Evolutionary conservation across 352 stramenopile species (phyloP).

Genomic region (Pythium phragmiticola): DNA sequence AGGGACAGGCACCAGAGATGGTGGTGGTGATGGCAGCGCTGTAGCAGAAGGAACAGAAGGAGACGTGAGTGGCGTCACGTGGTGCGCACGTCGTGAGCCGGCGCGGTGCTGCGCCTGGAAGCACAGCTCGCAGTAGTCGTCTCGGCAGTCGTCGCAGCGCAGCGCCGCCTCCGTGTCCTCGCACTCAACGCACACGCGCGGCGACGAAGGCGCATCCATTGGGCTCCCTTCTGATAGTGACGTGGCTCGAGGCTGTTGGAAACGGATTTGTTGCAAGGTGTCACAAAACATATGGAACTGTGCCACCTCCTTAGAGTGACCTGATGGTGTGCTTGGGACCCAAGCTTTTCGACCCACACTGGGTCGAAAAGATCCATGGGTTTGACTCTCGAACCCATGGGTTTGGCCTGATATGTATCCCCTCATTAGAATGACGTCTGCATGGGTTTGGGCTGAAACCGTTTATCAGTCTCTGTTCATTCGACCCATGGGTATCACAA

Average conservation of each 20-base stretch:
- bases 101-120: slow-evolving; percentile 83
- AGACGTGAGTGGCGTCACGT: slow-evolving; percentile 1
- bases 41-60: background rate
- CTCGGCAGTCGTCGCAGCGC: slow-evolving; percentile 83
- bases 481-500: slow-evolving; percentile 3
- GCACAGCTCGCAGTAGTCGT: slow-evolving; percentile 86
- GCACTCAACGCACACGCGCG: slow-evolving; percentile 69
- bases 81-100: slow-evolving; percentile 65
- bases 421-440: too few relatives aligned
- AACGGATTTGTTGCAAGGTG: background rate
- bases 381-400: too few relatives aligned
- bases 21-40: background rate
- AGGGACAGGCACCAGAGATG: background rate
- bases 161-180: slow-evolving; percentile 59
- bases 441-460: too few relatives aligned
- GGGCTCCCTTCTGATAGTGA: background rate
- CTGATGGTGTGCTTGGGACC: background rate
- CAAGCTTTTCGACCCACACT: too few relatives aligned
- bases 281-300: background rate
- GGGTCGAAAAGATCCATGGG: too few relatives aligned
- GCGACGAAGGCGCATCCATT: slow-evolving; percentile 25
- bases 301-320: slow-evolving; percentile 1
- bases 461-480: slow-evolving; percentile 2
- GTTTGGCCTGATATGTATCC: too few relatives aligned
- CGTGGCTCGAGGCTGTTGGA: background rate